Evolutionary conservation across 768 basidiomycete genomes (phyloP).

Genomic region (Kwoniella pini): DNA sequence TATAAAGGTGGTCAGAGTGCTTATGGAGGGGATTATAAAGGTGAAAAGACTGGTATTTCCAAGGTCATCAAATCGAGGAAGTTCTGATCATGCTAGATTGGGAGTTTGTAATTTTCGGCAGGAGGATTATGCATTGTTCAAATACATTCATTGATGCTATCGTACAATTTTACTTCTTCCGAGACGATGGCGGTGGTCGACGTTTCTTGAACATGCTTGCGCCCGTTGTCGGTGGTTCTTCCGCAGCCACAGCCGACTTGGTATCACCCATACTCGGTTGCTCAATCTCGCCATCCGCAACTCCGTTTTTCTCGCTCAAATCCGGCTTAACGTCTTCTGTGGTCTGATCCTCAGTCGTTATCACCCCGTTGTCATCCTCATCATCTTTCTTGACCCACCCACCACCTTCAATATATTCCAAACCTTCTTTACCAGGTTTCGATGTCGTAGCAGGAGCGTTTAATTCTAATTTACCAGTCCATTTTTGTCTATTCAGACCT

Average conservation of each 20-base stretch:
- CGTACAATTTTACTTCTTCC: conserved; percentile 25
- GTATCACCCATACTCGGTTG: not conserved
- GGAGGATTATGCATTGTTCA: not conserved
- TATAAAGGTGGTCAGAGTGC: conserved; percentile 80
- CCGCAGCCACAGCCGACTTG: conserved; percentile 4
- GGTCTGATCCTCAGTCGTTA: not conserved
- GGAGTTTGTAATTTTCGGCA: too few relatives aligned
- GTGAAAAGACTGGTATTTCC: conserved; percentile 90
- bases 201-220: conserved; percentile 55
- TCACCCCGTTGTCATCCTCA: conserved; percentile 9
- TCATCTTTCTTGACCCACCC: conserved; percentile 23
- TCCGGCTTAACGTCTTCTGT: conserved; percentile 17
- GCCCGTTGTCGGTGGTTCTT: conserved; percentile 1
- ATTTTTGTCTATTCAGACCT: conserved; percentile 15
- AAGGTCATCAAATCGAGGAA: conserved; percentile 84
- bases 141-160: not conserved
- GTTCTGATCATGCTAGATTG: conserved; percentile 57
- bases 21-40: conserved; percentile 73
- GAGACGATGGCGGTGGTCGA: conserved; percentile 38
- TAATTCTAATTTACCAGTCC: conserved; percentile 19
- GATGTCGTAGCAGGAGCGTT: not conserved
- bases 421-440: conserved; percentile 3
- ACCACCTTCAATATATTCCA: conserved; percentile 15
- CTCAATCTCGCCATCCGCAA: not conserved
- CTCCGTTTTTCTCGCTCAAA: not conserved